Base-by-base conservation (phyloP, 2,329 filamentous ascomycete genomes). In the Hirsutella thompsonii region DNA sequence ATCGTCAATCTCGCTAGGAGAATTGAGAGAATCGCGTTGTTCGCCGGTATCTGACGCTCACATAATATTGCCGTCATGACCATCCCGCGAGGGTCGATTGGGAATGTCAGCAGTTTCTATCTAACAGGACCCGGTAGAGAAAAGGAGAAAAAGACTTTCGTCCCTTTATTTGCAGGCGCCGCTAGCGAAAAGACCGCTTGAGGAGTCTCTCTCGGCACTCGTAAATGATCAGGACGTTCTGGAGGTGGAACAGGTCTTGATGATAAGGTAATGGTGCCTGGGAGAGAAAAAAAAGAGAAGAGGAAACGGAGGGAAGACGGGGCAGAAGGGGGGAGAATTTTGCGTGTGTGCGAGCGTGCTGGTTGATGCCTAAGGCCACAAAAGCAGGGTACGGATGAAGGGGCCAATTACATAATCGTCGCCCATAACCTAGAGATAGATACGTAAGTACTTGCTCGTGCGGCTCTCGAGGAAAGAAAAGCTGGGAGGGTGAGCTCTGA, bases 121-220 rank as follows among this genome's bases (percentile, higher is more conserved):
- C 88, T 94, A 94, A 90, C 87, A 74, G 82, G 81, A 76, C 73
- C 83, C 81, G 84, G 86, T 77, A 62, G 64, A 58, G 61, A 57
- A 61, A 42, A 52, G 50, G 66, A 61, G 59, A 48, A 49, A 51
- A 63, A 63, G 52, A 26, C 3, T 14, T 8, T 9, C 48, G 46
- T 28, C 33, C 35, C 46, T 46, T 49, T 57, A 51, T 57, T 50
- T 51, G 76, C 84, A 88, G 86, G 84, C 81, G 81, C 84, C 78
- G 88, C 84, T 95, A 95, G 89, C 89, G 89, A 88, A 94, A 85
- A 84, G 83, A 82, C 83, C 85, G 83, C 80, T 67, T 47, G 59
- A 60, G 53, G 41, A 57, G 66, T 83, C 68, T 61, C 60, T 94
- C 84, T 94, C 61, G 85, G 85, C 89, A 92, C 79, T 68, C 65